Evolutionary conservation across 2,329 filamentous ascomycete genomes (phyloP), one percentile per base, ranked within the genome.

Genomic region (Verticillium isaacii): DNA sequence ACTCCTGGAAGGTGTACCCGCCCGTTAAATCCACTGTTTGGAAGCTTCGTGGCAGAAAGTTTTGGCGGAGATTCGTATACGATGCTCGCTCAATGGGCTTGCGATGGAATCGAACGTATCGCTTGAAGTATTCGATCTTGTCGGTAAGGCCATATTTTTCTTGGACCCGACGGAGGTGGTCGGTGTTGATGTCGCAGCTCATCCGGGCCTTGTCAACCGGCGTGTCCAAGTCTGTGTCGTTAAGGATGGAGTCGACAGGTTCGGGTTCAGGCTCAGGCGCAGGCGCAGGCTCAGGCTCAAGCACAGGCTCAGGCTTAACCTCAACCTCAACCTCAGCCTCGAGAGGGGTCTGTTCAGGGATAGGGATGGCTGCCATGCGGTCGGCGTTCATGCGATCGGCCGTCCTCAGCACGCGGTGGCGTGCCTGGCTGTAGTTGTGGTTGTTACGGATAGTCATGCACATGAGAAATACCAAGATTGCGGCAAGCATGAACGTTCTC

Each of bases 61-160:
- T 73, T 59, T 83, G 77, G 14, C 77, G 64, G 8, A 86, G 66
- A 64, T 77, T 78, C n/a, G 82, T 85, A 64, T 85, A 76, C 17
- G 78, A 76, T 67, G 80, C 80, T 45, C 84, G 77, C 56, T 76
- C 66, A 32, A 85, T 78, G 60, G 81, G 78, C 59, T 81, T 71
- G 45, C 82, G 80, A 45, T 76, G 77, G 63, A 83, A 80, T 66
- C 80, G 80, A 29, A 86, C 73, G 66, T 85, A 84, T 61, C 84
- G 78, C 72, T 83, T 83, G 62, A 80, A 76, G 73, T 86, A 86
- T 65, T 86, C 80, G 65, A 86, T 82, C 45, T 75, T 76, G 50
- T 82, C 77, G 29, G 78, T 74, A 14, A 87, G 75, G 11, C 74
- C 71, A 66, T 82, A 82, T 64, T 76, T 78, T 32, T 79, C 67